These are phyloP conservation scores for Macrocystidia cucumis DNA, from an alignment of 1,284 basidiomycete genomes.

Conservation along the genomic window DNA sequence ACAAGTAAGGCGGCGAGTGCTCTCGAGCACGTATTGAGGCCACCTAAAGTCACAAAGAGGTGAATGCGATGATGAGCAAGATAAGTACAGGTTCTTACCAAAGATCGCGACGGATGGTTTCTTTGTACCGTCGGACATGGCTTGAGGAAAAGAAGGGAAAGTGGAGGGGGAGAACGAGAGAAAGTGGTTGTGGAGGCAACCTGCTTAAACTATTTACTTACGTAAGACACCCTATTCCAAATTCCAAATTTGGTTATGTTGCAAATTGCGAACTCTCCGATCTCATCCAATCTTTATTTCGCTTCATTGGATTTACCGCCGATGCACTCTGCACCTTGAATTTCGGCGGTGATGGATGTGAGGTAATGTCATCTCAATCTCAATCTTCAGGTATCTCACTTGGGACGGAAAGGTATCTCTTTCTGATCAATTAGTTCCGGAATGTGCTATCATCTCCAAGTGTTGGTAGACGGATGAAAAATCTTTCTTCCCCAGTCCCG, in stretches of 20 bases:
- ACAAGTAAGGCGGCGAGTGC: conserved; percentile 57
- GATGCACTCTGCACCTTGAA: too few species aligned
- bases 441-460: conserved; percentile 25
- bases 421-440: background rate
- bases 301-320: background rate
- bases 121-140: conserved; percentile 22
- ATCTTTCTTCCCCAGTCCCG: conserved; percentile 60
- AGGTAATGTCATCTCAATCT: background rate
- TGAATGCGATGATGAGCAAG: conserved; percentile 1
- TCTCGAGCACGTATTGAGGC: conserved; percentile 69
- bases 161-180: conserved; percentile 5
- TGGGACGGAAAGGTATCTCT: conserved; percentile 1
- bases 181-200: conserved; percentile 4
- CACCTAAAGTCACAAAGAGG: conserved; percentile 36
- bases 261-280: background rate
- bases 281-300: background rate
- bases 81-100: conserved; percentile 39
- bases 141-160: conserved; percentile 6
- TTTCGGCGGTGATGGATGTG: too few species aligned
- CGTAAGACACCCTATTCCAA: background rate
- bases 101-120: conserved; percentile 78
- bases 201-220: background rate
- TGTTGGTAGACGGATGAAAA: conserved; percentile 77
- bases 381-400: conserved; percentile 2
- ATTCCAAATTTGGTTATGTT: background rate